phyloP scores from a whole-genome alignment of 202 grass and related monocot genomes.

The Zizania palustris region DNA sequence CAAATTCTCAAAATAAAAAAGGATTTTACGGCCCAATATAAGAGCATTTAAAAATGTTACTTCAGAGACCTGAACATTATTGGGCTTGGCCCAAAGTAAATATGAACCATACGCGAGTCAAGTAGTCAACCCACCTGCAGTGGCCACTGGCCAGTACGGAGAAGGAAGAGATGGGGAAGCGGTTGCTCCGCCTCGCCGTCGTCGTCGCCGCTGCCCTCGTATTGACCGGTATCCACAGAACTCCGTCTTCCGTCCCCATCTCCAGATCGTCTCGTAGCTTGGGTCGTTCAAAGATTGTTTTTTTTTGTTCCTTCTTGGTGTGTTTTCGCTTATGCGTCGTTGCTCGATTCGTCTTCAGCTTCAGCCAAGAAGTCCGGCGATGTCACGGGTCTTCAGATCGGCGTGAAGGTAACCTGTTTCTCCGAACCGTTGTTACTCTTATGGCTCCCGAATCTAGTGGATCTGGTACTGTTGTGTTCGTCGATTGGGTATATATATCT shows the following conservation, averaged over 20 bases:
- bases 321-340: conserved; percentile 15
- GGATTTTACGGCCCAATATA: not conserved
- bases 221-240: conserved; percentile 44
- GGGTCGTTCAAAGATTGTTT: not conserved
- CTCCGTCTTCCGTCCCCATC: not conserved
- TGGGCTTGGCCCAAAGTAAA: not conserved
- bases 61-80: not conserved
- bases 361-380: conserved; percentile 84
- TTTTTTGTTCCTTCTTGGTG: not conserved
- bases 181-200: conserved; percentile 45
- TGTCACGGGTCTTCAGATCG: conserved; percentile 90
- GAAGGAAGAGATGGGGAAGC: conserved; percentile 38
- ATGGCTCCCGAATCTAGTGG: not conserved
- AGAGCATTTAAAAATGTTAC: not conserved
- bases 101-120: not conserved
- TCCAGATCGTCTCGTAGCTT: not conserved
- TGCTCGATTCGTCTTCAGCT: conserved; percentile 45
- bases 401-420: conserved; percentile 62
- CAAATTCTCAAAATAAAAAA: not conserved
- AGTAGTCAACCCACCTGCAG: not conserved
- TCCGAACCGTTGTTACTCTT: not conserved
- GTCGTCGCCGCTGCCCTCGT: conserved; percentile 41
- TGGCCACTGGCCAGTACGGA: not conserved
- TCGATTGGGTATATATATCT: not conserved
- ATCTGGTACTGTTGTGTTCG: conserved; percentile 24